phyloP scores from a whole-genome alignment of 179 eudicot genomes.

The Silene coronaria region DNA sequence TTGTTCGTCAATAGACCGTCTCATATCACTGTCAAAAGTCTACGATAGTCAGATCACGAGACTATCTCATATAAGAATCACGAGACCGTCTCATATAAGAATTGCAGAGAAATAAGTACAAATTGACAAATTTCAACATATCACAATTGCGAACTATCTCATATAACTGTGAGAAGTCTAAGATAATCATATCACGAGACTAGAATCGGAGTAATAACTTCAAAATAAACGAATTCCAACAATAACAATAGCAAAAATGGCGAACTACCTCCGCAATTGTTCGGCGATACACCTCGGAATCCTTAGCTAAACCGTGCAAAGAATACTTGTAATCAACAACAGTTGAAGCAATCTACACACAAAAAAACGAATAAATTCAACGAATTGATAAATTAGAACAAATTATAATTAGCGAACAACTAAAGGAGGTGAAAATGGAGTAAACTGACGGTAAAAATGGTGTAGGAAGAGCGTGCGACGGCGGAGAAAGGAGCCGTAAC shows the following conservation, averaged over 20 bases:
- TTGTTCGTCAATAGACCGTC: no score
- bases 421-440: not conserved
- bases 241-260: slow-evolving; percentile 8
- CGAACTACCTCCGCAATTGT: slow-evolving; percentile 52
- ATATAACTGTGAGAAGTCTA: no score
- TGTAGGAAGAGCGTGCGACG: slow-evolving; percentile 64
- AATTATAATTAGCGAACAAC: not conserved
- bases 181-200: no score
- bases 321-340: slow-evolving; percentile 73
- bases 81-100: no score
- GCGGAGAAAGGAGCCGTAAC: slow-evolving; percentile 37
- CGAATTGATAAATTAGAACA: not conserved
- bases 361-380: not conserved
- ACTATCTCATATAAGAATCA: no score
- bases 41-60: no score
- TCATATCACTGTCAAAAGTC: no score
- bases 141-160: no score
- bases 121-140: not conserved
- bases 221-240: not conserved
- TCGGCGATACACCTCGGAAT: slow-evolving; percentile 47
- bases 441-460: slow-evolving; percentile 55
- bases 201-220: no score
- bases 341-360: slow-evolving; percentile 53
- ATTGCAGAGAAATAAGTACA: not conserved
- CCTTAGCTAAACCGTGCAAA: slow-evolving; percentile 40